Evolutionary conservation across 768 basidiomycete genomes (phyloP), one percentile per base, ranked within the genome.

Genomic region (Hirschioporus abietinus): DNA sequence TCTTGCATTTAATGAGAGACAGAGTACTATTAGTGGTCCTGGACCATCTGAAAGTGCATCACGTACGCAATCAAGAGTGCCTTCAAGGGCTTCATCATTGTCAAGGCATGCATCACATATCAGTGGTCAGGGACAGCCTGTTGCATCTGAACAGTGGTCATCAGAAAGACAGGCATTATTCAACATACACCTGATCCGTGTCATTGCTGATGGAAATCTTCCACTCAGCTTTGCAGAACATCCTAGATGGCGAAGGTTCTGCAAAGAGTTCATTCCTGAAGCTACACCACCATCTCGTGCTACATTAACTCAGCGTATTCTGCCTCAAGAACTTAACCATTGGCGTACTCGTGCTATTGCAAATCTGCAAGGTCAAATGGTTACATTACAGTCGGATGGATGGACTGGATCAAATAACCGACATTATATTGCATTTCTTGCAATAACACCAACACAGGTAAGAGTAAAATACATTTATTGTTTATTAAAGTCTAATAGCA

Each of bases 341-440:
- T 15, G 64, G 1, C 57, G 63, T 9, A 61, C 62, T 5, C 42
- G 34, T 60, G 68, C 66, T 0, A 65, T 64, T 36, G 62, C 34
- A 3, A 65, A 65, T 7, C 52, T 64, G 35, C 7, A 24, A 23
- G 74, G 76, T 5, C 36, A 63, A 1, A 35, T 70, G 17, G 74
- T 61, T 7, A 79, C 76, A 1, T 20, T 76, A 25, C 78, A 80
- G 67, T 71, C 68, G 58, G 77, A 79, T 73, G 76, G 79, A 9
- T 80, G 78, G 79, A 76, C 73, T 6, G 79, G 77, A 0, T 7
- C 66, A 10, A 79, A 80, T 62, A 34, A 66, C 42, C 70, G 73
- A 30, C 78, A 78, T 67, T 65, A 76, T 9, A 64, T 77, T 68
- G 78, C 72, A 8, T 78, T 77, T 58, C 78, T 79, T 75, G 66